Evolutionary conservation across 1,139 yeast species (phyloP).

Genomic region (Zygosaccharomyces pseudobailii): DNA sequence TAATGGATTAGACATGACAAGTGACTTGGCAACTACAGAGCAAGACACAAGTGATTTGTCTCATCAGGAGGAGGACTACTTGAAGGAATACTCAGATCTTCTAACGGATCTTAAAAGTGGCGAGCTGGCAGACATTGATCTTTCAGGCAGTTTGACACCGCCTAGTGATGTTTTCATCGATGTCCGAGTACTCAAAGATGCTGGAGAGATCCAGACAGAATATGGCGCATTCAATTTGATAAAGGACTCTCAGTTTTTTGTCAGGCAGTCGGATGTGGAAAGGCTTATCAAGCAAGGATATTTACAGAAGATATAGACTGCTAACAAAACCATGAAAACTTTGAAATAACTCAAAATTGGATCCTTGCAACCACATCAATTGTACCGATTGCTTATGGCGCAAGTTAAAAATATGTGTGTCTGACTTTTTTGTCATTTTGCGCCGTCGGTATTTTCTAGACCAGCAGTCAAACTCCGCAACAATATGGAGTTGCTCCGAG

Average conservation of each 20-base stretch:
- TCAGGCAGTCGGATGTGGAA: constrained; percentile 89
- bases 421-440: background rate
- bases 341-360: constrained; percentile 22
- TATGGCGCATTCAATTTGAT: constrained; percentile 93
- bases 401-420: background rate
- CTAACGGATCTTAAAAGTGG: constrained; percentile 69
- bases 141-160: constrained; percentile 82
- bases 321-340: constrained; percentile 25
- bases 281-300: constrained; percentile 92
- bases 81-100: constrained; percentile 63
- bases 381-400: background rate
- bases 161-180: constrained; percentile 90
- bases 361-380: constrained; percentile 18
- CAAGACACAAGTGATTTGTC: constrained; percentile 47
- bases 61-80: constrained; percentile 77
- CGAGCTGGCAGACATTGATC: constrained; percentile 75
- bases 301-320: constrained; percentile 58
- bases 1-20: constrained; percentile 30
- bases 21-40: constrained; percentile 24
- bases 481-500: background rate
- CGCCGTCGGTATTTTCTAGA: background rate
- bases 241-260: constrained; percentile 94
- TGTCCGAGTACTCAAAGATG: constrained; percentile 87
- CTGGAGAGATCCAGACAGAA: constrained; percentile 96
- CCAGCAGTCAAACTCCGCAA: background rate